Conservation (phyloP, 345 rosid genomes). For the Eucalyptus marginata region DNA sequence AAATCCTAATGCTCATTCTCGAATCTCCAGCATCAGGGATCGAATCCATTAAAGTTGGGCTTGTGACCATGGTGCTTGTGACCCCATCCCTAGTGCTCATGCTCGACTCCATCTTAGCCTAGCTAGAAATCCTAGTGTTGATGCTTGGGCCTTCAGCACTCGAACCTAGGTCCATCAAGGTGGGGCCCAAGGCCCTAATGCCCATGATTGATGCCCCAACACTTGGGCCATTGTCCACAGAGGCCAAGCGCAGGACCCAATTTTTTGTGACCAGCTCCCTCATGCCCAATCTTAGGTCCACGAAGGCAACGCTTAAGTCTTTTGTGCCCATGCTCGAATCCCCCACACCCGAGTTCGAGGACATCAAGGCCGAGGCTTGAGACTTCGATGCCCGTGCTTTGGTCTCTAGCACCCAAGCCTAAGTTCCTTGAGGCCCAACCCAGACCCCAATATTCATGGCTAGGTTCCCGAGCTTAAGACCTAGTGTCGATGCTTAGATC, state of each 20-base stretch:
- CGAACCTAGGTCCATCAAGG: fast-evolving
- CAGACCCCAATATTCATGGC: fast-evolving
- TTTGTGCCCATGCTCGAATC: fast-evolving
- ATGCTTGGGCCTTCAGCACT: fast-evolving
- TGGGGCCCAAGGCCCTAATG: background rate
- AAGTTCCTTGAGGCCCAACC: background rate
- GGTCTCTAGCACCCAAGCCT: background rate
- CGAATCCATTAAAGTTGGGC: background rate
- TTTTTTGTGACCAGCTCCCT: fast-evolving
- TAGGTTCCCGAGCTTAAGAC: fast-evolving
- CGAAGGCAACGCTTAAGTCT: background rate
- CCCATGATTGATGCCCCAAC: background rate
- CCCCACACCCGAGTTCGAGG: fast-evolving
- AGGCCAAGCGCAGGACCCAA: fast-evolving
- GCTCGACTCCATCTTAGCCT: too few relatives aligned
- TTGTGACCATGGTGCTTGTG: fast-evolving
- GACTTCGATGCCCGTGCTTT: fast-evolving
- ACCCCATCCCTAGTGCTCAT: fast-evolving
- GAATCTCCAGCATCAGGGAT: fast-evolving
- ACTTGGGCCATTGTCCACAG: background rate
- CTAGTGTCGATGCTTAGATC: background rate
- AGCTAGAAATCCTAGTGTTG: fast-evolving
- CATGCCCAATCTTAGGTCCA: background rate
- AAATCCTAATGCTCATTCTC: background rate
- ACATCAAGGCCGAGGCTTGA: fast-evolving